Percentiles rank a stretch among this genome's conserved stretches.
Conservation (phyloP, 2,329 filamentous ascomycete genomes). For the Aspergillus hiratsukae region DNA sequence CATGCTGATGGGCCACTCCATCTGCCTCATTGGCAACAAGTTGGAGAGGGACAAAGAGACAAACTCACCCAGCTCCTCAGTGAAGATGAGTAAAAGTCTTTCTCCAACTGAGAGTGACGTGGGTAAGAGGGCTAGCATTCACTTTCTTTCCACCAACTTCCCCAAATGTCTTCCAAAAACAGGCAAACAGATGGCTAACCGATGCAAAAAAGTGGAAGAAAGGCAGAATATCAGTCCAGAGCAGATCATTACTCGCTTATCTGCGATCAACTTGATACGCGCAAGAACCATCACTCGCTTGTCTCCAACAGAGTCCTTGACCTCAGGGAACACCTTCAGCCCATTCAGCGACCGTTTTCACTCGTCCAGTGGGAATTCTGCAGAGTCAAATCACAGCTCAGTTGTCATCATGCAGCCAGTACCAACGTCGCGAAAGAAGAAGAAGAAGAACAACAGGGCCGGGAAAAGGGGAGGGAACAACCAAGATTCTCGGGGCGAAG, state of each 20-base stretch:
- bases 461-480: background rate
- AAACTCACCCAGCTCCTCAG: background rate
- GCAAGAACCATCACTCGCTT: constrained; percentile 9
- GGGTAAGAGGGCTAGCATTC: background rate
- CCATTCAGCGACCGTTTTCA: background rate
- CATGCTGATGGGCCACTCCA: background rate
- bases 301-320: background rate
- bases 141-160: background rate
- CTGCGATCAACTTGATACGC: constrained; percentile 13
- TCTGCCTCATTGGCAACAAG: background rate
- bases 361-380: background rate
- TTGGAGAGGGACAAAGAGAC: background rate
- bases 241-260: constrained; percentile 7
- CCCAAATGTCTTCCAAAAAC: background rate
- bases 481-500: background rate
- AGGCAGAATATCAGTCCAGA: background rate
- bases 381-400: background rate
- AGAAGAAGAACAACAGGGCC: constrained; percentile 6
- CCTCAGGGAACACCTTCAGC: background rate
- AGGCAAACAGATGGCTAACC: background rate
- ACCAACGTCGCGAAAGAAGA: constrained; percentile 5
- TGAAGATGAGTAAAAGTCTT: background rate
- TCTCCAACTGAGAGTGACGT: background rate
- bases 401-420: constrained; percentile 1
- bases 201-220: background rate